phyloP scores from a whole-genome alignment of 2,329 filamentous ascomycete genomes.

The Penicillium sp. region DNA sequence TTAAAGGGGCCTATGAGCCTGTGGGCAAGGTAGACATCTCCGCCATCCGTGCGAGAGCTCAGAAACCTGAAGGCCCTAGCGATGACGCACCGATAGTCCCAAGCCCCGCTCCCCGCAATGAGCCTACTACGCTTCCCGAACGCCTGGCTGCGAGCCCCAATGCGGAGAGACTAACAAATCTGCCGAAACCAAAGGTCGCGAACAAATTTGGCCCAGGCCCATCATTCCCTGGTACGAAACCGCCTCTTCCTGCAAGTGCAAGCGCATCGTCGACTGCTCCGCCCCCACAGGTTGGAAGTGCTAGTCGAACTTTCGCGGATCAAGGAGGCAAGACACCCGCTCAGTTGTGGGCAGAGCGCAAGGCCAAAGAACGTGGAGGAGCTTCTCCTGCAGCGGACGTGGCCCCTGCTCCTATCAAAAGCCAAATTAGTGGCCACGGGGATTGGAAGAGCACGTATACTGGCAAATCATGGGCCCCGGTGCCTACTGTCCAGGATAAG shows the following conservation, averaged over 20 bases:
- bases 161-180: slow-evolving; percentile 75
- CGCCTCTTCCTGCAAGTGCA: slow-evolving; percentile 71
- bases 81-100: slow-evolving; percentile 47
- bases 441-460: slow-evolving; percentile 90
- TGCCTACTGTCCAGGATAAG: slow-evolving; percentile 69
- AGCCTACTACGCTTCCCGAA: slow-evolving; percentile 64
- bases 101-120: slow-evolving; percentile 38
- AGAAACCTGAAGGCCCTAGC: slow-evolving; percentile 53
- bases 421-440: slow-evolving; percentile 68
- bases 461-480: slow-evolving; percentile 85
- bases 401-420: slow-evolving; percentile 52
- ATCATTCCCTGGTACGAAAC: slow-evolving; percentile 83
- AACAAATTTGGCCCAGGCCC: slow-evolving; percentile 76
- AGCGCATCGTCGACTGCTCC: slow-evolving; percentile 60
- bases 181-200: slow-evolving; percentile 92
- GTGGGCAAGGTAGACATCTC: slow-evolving; percentile 96
- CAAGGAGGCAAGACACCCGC: slow-evolving; percentile 94
- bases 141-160: slow-evolving; percentile 68
- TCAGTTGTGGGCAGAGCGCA: slow-evolving; percentile 96
- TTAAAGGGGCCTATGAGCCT: slow-evolving; percentile 93
- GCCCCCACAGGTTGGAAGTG: slow-evolving; percentile 64
- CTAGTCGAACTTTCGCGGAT: slow-evolving; percentile 91
- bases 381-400: slow-evolving; percentile 46
- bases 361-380: slow-evolving; percentile 70
- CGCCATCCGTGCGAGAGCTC: slow-evolving; percentile 80